A percentile compares a stretch with the other conserved stretches of the same genome.
phyloP scores from a whole-genome alignment of 352 stramenopile species.

The Phytopythium ostracodes region DNA sequence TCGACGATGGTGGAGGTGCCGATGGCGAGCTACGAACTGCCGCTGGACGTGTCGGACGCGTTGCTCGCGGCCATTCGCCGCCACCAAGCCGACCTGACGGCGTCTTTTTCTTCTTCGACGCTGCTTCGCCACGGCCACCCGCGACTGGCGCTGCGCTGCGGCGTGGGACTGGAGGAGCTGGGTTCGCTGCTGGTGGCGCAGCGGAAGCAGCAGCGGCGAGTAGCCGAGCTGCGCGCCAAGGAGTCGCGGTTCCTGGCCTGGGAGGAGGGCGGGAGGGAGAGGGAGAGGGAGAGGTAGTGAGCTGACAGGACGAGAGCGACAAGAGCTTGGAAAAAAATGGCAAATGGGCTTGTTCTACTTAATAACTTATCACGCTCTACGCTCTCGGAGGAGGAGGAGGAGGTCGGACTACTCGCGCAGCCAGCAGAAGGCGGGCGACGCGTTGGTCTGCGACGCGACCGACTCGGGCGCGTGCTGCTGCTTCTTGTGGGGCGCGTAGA shows the following conservation, averaged over 20 bases:
- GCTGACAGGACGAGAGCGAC: background rate
- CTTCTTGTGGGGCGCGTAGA: constrained; percentile 5
- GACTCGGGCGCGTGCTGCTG: constrained; percentile 20
- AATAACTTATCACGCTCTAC: constrained; percentile 1
- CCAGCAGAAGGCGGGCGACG: constrained; percentile 26
- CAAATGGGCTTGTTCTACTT: constrained; percentile 1
- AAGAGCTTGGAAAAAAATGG: too few relatives aligned
- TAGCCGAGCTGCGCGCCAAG: constrained; percentile 29
- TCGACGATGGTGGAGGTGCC: constrained; percentile 10
- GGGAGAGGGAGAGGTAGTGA: background rate
- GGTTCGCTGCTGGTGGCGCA: constrained; percentile 40
- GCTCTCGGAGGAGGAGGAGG: background rate
- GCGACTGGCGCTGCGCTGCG: constrained; percentile 50
- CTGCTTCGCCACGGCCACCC: constrained; percentile 41
- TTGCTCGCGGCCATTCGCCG: constrained; percentile 22
- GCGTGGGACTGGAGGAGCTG: constrained; percentile 40
- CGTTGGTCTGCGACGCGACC: constrained; percentile 4
- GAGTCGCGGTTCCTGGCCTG: constrained; percentile 53
- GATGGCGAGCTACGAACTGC: constrained; percentile 63
- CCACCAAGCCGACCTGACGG: background rate
- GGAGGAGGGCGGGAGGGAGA: constrained; percentile 9
- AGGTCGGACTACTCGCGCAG: constrained; percentile 17
- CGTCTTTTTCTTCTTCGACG: constrained; percentile 6
- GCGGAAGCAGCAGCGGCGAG: constrained; percentile 29
- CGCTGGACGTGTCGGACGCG: constrained; percentile 55